Evolutionary conservation across 1,139 yeast species (phyloP), one percentile per base, ranked within the genome.

Genomic region (Hyphopichia fennica): DNA sequence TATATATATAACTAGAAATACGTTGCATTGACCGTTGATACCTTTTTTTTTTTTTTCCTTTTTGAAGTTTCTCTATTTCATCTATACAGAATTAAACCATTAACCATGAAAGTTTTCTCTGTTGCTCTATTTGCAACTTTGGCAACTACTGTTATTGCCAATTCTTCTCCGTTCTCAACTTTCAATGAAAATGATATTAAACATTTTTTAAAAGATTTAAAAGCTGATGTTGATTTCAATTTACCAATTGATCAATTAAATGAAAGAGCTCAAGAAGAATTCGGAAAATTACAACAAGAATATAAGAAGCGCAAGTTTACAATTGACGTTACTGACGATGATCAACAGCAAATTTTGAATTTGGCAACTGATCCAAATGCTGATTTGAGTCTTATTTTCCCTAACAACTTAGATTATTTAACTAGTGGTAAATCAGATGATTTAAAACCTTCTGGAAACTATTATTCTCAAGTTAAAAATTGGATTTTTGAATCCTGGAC

Each of bases 401-500:
- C 57, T 6, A 53, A 47, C 30, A 55, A 50, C 35, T 57, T 50
- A 45, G 56, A 50, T 37, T 56, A 49, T 37, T 46, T 56, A 28
- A 22, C 38, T 11, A 20, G 14, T 31, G 32, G 20, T 4, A 23
- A 30, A 9, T 2, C 35, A 25, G 17, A 27, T 34, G 29, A 17
- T 32, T 25, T 40, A 42, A 33, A 37, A 35, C 20, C 23, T 9
- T 10, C 27, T 14, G 34, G 40, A 13, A 22, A 34, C 20, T 18
- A 27, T 28, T 41, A 44, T n/a, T 19, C 37, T 23, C 37, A 41
- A 4, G 46, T 56, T 19, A 46, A 50, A 31, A 55, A 54, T 40
- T 65, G 84, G 84, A 49, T 75, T 20, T 80, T 80, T 49, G 70
- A 67, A 35, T 67, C 80, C 16, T 80, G 84, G 85, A 53, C 74